Evolutionary conservation across 805 yeast genomes (phyloP).

Genomic region (Wickerhamomyces silvicola): DNA sequence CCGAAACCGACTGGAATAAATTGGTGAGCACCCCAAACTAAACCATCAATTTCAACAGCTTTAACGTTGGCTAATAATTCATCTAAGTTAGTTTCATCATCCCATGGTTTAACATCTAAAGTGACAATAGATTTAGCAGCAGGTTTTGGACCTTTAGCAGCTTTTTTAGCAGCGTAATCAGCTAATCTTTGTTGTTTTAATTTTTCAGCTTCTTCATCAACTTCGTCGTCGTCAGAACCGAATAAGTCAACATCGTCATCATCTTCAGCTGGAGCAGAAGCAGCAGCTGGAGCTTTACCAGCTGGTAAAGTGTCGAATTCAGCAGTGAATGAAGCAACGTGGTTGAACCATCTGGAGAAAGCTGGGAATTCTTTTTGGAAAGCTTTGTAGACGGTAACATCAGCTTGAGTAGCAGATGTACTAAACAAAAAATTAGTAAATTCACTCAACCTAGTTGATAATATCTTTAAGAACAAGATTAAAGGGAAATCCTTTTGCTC

Average conservation of each 20-base stretch:
- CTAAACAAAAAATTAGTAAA: slow-evolving; percentile 33
- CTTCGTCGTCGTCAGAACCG: slow-evolving; percentile 89
- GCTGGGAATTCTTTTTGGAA: slow-evolving; percentile 88
- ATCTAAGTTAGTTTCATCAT: slow-evolving; percentile 96
- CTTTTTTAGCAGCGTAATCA: slow-evolving; percentile 96
- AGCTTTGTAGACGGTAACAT: slow-evolving; percentile 89
- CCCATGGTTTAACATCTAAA: slow-evolving; percentile 99
- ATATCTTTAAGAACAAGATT: background rate
- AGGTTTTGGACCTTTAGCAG: slow-evolving; percentile 94
- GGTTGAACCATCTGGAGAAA: slow-evolving; percentile 98
- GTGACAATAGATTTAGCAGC: slow-evolving; percentile 98
- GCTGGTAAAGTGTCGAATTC: slow-evolving; percentile 82
- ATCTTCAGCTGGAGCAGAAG: slow-evolving; percentile 67
- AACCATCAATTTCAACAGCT: slow-evolving; percentile 84
- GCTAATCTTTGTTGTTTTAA: slow-evolving; percentile 97
- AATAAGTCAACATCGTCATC: slow-evolving; percentile 90
- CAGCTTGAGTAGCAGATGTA: slow-evolving; percentile 90
- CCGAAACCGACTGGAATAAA: slow-evolving; percentile 98
- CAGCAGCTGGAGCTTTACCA: slow-evolving; percentile 45
- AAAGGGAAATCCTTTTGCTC: background rate
- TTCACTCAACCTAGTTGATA: background rate
- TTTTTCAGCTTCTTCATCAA: slow-evolving; percentile 95
- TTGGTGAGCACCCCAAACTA: slow-evolving; percentile 96
- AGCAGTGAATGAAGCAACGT: slow-evolving; percentile 87
- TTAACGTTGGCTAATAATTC: slow-evolving; percentile 83